phyloP scores from a whole-genome alignment of 1,284 basidiomycete species.

The Coniferiporia sulphurascens region DNA sequence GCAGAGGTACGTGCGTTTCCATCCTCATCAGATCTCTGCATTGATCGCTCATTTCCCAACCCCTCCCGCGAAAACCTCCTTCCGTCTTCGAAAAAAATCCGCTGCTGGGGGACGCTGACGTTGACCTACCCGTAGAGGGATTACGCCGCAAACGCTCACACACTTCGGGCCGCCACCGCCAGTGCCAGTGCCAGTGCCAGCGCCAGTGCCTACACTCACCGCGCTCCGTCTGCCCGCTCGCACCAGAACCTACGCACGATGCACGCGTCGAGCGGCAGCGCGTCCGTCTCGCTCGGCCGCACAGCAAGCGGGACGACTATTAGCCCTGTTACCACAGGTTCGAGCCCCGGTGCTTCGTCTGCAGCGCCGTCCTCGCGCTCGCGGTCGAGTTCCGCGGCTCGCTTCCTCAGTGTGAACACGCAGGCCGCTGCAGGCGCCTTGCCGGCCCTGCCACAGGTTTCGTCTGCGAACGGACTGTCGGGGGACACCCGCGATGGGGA shows the following conservation, averaged over 20 bases:
- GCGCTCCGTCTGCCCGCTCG: constrained; percentile 1
- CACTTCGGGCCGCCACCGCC: background rate
- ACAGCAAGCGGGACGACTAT: background rate
- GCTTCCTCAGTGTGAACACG: constrained; percentile 17
- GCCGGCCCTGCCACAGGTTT: constrained; percentile 9
- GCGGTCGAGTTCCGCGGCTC: constrained; percentile 11
- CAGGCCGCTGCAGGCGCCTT: constrained; percentile 7
- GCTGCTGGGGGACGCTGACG: background rate
- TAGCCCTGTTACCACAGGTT: background rate
- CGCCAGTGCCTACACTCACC: background rate
- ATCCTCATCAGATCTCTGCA: background rate
- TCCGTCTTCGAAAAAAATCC: background rate
- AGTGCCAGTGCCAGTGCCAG: background rate
- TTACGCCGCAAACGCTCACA: background rate
- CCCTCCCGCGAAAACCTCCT: background rate
- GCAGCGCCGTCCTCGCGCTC: constrained; percentile 2
- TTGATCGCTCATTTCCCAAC: background rate
- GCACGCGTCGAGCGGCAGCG: background rate
- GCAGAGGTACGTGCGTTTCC: background rate
- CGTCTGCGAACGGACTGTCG: background rate
- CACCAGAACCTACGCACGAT: constrained; percentile 9
- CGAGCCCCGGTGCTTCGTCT: background rate
- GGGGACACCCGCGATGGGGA: background rate
- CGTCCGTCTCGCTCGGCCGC: background rate
- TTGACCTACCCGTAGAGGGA: background rate